Evolutionary conservation across 306 rosid species (phyloP).

Genomic region (Cucurbita argyrosperma): DNA sequence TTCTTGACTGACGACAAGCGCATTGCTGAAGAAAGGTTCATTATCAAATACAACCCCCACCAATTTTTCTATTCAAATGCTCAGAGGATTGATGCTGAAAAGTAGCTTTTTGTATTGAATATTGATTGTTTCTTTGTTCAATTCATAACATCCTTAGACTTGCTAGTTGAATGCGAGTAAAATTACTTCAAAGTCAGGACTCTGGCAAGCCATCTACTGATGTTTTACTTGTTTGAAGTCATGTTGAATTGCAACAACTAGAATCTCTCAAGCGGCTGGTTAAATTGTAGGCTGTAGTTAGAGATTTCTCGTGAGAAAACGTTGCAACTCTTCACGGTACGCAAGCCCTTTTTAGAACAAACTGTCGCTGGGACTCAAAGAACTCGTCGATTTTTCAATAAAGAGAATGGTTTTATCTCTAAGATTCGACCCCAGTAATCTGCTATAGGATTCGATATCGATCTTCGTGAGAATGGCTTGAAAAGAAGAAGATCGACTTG

Average conservation of each 20-base stretch:
- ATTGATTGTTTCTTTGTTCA: neutral
- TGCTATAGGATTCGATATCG: too few species aligned
- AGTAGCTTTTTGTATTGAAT: neutral
- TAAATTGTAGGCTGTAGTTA: too few species aligned
- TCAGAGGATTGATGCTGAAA: neutral
- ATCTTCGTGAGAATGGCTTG: too few species aligned
- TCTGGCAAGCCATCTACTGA: neutral
- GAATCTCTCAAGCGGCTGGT: too few species aligned
- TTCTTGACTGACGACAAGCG: conserved; percentile 59
- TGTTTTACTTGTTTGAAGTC: neutral
- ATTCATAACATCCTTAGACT: neutral
- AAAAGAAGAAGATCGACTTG: too few species aligned
- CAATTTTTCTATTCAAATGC: neutral
- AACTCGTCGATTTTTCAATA: too few species aligned
- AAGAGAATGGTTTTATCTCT: too few species aligned
- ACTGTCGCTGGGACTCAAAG: too few species aligned
- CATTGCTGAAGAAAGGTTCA: conserved; percentile 67
- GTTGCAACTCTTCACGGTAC: too few species aligned
- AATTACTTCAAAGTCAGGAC: neutral
- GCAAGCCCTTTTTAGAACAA: too few species aligned
- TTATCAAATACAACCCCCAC: neutral
- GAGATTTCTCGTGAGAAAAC: too few species aligned
- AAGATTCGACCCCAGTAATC: too few species aligned
- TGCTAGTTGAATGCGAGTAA: neutral
- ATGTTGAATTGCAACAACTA: neutral